Evolutionary conservation across 176 grass and related monocot genomes (phyloP), one percentile per base, ranked within the genome.

Genomic region (Bothriochloa decipiens): DNA sequence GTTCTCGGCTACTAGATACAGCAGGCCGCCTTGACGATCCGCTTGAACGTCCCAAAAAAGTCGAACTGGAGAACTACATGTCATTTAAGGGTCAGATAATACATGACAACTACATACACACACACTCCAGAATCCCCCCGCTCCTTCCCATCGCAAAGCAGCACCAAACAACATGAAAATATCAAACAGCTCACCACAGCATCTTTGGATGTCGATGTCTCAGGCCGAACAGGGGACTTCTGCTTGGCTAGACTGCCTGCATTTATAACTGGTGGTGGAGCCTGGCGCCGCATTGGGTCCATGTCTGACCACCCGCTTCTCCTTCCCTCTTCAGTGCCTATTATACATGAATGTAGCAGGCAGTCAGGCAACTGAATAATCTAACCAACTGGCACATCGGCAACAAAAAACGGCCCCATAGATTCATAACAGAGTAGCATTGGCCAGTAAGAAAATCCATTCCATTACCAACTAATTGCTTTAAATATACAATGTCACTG

Each of bases 11-110:
- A 58, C 89, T 94, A 81, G 93, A 98, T 83, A 90, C 93, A 93
- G 72, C 96, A 95, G 96, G 93, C 62, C 93, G 91, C 89, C 96
- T 98, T 87, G 96, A 98, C 18, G 93, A 95, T 68, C 93, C 89
- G 83, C 91, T 92, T 90, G 96, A 87, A 63, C 91, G 89, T 79
- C 93, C 96, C 93, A 90, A 72, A 86, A 92, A 92, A 78, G 85
- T 90, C 75, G 91, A 98, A 95, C 88, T 98, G 93, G 91, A 98
- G 76, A 95, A 95, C 96, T 98, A 95, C 89, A 95, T 17, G 82
- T 77, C 88, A 88, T 74, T 92, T 87, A 86, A 89, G 39, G 81
- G 84, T 98, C 93, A 98, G 96, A 77, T 86, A 78, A 89, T 92
- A 91, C 90, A 94, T 74, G 78, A 83, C 72, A 84, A 78, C 7